Percentiles rank a stretch among this genome's conserved stretches.
phyloP scores from a whole-genome alignment of 305 asterid species.

The Nicotiana rustica region DNA sequence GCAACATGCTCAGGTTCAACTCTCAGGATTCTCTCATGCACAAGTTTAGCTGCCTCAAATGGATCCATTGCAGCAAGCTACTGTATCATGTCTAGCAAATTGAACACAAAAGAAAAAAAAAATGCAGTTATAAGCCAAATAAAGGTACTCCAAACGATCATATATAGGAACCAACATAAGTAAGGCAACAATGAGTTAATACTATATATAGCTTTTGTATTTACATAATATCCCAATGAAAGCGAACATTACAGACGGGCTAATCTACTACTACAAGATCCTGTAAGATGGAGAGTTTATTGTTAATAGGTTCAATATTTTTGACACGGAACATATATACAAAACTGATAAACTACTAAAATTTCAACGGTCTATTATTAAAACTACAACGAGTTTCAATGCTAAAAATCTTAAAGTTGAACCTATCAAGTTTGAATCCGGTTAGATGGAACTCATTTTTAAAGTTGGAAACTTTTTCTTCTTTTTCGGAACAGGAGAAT shows the following conservation, averaged over 20 bases:
- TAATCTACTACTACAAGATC: background rate
- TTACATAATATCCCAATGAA: background rate
- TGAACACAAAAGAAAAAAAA: background rate
- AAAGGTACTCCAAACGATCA: background rate
- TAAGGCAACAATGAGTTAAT: background rate
- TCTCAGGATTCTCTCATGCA: constrained; percentile 55
- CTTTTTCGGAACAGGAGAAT: background rate
- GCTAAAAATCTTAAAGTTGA: background rate
- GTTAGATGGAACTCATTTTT: background rate
- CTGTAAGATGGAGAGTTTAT: background rate
- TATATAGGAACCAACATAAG: too few species aligned
- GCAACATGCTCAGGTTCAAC: constrained; percentile 73
- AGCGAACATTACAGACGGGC: background rate
- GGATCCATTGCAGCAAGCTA: constrained; percentile 45
- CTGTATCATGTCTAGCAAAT: constrained; percentile 19
- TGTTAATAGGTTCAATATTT: background rate
- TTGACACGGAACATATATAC: too few species aligned
- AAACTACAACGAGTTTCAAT: background rate
- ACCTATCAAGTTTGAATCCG: constrained; percentile 2
- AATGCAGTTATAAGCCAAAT: background rate
- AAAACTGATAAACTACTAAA: background rate
- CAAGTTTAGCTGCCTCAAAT: constrained; percentile 53
- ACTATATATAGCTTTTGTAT: background rate
- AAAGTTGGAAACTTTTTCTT: background rate
- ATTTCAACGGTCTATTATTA: background rate